Base-by-base conservation (phyloP, 805 yeast genomes). In the Yarrowia divulgata region DNA sequence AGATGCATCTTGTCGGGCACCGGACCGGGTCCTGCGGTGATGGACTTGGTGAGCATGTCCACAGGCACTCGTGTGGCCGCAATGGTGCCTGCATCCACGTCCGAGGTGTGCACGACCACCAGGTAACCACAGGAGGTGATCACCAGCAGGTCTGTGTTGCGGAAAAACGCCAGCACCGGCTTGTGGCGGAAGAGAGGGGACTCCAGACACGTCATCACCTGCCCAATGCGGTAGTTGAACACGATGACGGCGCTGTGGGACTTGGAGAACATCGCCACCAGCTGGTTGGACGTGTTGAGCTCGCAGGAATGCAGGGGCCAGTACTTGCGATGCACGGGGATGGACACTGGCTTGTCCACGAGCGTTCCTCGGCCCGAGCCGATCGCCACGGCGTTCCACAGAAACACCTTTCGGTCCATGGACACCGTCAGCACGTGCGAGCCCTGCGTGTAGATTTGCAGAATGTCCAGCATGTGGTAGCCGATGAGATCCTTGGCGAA, bases 351-450 rank as follows among this genome's bases (percentile, higher is more conserved):
- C 32, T 74, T 71, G 66, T 83, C 88, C 63, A 79, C 76, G 29
- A 42, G 49, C 0, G 67, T 54, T 49, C 67, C 60, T 13, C 45
- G 69, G n/a, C 32, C 18, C 5, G 63, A 29, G 14, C 49, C 60
- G 1, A 49, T 16, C 18, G 66, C 18, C 12, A 52, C 71, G 42
- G 75, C 77, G 40, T 75, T 88, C 96, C 96, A 91, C 12, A 90
- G 85, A 40, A 86, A 76, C 4, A 91, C 82, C 70, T 83, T 85
- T 73, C 89, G 93, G 73, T 91, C 96, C 74, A 91, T 79, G 4
- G 93, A 94, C 35, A 89, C 84, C 1, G 90, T 87, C 32, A 90
- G 82, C 73, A 90, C 88, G 66, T 69, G 69, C 8, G 75, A 70
- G 9, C 70, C 71, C 45, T 73, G 71, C 18, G 69, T 48, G 16